phyloP scores from a whole-genome alignment of 192 early-diverging fungal genomes.

The Backusella psychrophila region DNA sequence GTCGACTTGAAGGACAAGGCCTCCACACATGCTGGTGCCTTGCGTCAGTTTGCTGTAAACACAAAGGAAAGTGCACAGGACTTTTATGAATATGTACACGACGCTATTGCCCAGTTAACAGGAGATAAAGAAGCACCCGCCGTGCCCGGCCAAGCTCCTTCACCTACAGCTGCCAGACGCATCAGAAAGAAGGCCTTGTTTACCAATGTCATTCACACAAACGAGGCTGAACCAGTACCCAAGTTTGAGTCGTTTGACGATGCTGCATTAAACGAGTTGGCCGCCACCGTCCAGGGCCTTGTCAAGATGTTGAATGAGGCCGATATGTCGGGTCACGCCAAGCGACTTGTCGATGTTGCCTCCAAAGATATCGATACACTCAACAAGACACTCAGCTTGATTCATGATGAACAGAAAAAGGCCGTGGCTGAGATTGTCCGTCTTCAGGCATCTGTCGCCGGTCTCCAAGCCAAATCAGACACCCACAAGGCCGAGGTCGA shows the following conservation, averaged over 20 bases:
- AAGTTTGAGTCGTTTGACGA: not conserved
- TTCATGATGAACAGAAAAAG: slow-evolving; percentile 40
- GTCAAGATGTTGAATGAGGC: slow-evolving; percentile 20
- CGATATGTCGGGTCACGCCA: slow-evolving; percentile 45
- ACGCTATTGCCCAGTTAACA: slow-evolving; percentile 30
- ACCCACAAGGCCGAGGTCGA: slow-evolving; percentile 59
- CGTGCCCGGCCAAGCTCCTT: slow-evolving; percentile 1
- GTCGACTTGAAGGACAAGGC: slow-evolving; percentile 25
- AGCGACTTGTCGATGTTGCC: slow-evolving; percentile 59
- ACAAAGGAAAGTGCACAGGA: slow-evolving; percentile 22
- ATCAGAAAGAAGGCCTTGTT: not conserved
- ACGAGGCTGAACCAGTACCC: not conserved
- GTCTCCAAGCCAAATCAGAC: slow-evolving; percentile 34
- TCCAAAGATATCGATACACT: slow-evolving; percentile 48
- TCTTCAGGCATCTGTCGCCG: not conserved
- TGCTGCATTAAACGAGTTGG: slow-evolving; percentile 20
- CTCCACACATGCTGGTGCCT: slow-evolving; percentile 34
- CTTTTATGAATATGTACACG: slow-evolving; percentile 31
- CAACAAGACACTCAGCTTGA: slow-evolving; percentile 43
- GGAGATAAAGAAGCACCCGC: slow-evolving; percentile 18
- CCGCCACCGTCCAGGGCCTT: slow-evolving; percentile 30
- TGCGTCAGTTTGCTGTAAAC: slow-evolving; percentile 6
- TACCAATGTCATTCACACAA: slow-evolving; percentile 12
- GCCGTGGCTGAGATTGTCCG: slow-evolving; percentile 41
- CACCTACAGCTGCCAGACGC: not conserved